Conservation (phyloP, 1,284 basidiomycete species). For the Hypsizygus ulmarius region DNA sequence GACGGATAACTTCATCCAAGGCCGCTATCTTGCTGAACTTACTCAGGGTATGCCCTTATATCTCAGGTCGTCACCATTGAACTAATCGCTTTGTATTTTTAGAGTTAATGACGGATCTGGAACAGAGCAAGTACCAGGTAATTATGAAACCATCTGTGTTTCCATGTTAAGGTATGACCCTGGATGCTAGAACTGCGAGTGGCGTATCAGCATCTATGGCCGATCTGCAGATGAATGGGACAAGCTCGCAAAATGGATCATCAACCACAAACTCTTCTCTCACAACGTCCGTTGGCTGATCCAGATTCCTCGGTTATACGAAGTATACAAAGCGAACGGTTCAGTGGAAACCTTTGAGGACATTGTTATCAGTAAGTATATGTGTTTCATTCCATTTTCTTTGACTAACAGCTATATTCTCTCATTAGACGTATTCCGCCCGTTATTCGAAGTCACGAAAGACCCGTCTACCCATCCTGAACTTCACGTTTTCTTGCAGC, state of each 20-base stretch:
- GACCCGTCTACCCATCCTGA: slow-evolving; percentile 91
- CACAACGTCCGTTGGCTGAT: slow-evolving; percentile 99
- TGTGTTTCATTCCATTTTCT: neutral
- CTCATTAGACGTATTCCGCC: slow-evolving; percentile 81
- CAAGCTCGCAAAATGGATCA: slow-evolving; percentile 96
- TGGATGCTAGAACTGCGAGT: slow-evolving; percentile 82
- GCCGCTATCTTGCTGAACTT: slow-evolving; percentile 92
- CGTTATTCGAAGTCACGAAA: slow-evolving; percentile 95
- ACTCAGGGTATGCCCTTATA: slow-evolving; percentile 65
- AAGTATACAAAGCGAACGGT: slow-evolving; percentile 92
- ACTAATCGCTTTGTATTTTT: slow-evolving; percentile 3
- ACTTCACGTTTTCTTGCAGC: slow-evolving; percentile 92
- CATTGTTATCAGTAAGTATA: slow-evolving; percentile 77
- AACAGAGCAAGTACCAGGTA: slow-evolving; percentile 98
- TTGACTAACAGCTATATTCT: slow-evolving; percentile 3
- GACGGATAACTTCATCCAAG: slow-evolving; percentile 93
- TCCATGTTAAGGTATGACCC: neutral
- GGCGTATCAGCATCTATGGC: slow-evolving; percentile 96
- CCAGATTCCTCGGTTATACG: slow-evolving; percentile 94
- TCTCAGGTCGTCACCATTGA: neutral
- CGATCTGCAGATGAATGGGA: slow-evolving; percentile 88
- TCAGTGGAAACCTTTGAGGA: slow-evolving; percentile 89
- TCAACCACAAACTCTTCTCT: slow-evolving; percentile 90
- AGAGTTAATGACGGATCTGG: slow-evolving; percentile 96
- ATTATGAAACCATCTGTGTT: slow-evolving; percentile 8